Percentiles rank a stretch among this genome's conserved stretches.
Conservation (phyloP, 164 flowering plant genomes). For the Aristolochia californica region DNA sequence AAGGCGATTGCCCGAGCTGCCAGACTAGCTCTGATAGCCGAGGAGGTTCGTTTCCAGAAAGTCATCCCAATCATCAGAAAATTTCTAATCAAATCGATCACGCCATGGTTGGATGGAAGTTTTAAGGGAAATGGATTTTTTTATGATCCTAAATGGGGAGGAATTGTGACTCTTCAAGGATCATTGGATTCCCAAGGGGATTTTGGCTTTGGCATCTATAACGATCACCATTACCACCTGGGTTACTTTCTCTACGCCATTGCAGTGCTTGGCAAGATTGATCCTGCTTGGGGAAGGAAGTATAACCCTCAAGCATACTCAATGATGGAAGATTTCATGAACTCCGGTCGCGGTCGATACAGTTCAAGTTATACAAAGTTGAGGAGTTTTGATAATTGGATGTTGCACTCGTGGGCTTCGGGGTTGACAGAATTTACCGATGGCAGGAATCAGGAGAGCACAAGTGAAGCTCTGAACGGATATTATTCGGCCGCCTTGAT, state of each 20-base stretch:
- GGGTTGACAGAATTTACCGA: conserved; percentile 77
- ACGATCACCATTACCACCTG: conserved; percentile 83
- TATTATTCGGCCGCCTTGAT: conserved; percentile 82
- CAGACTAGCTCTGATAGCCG: conserved; percentile 80
- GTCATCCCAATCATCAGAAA: conserved; percentile 45
- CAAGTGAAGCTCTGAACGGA: conserved; percentile 78
- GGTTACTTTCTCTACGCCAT: conserved; percentile 80
- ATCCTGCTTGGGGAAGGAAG: conserved; percentile 85
- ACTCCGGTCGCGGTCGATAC: conserved; percentile 25
- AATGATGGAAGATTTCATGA: conserved; percentile 73
- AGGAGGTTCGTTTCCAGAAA: conserved; percentile 53
- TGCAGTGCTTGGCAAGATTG: conserved; percentile 77
- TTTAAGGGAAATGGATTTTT: conserved; percentile 66
- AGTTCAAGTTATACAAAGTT: conserved; percentile 45
- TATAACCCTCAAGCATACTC: conserved; percentile 69
- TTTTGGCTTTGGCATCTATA: conserved; percentile 82
- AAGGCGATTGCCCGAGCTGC: conserved; percentile 86
- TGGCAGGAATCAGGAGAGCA: conserved; percentile 83
- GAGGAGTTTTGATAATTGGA: conserved; percentile 78
- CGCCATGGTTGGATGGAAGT: conserved; percentile 84
- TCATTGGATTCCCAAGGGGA: conserved; percentile 57
- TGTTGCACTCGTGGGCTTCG: conserved; percentile 87
- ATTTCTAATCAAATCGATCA: conserved; percentile 51
- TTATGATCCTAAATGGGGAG: conserved; percentile 83
- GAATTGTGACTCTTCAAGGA: conserved; percentile 69